Evolutionary conservation across 2,329 filamentous ascomycete species (phyloP).

Genomic region (Tolypocladium tropicale): DNA sequence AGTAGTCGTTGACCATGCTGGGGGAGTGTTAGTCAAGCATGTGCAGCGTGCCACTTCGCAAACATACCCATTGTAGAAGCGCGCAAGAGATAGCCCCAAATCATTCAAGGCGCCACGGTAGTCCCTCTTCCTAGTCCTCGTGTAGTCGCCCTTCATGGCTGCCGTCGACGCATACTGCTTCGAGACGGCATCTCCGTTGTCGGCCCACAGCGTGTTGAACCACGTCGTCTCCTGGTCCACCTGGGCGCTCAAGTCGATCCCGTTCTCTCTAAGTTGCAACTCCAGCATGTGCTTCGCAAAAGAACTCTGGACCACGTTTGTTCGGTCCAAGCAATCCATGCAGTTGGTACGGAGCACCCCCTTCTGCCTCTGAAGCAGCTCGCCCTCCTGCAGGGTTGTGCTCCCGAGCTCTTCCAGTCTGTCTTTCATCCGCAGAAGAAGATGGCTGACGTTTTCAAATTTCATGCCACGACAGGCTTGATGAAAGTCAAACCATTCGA

Average conservation of each 20-base stretch:
- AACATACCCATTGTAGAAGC: slow-evolving; percentile 56
- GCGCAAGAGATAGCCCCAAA: slow-evolving; percentile 75
- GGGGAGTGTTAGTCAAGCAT: slow-evolving; percentile 13
- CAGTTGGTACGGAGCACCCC: slow-evolving; percentile 91
- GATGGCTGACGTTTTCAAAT: slow-evolving; percentile 82
- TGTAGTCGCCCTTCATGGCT: slow-evolving; percentile 94
- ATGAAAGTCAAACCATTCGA: slow-evolving; percentile 98
- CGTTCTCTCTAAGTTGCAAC: slow-evolving; percentile 63
- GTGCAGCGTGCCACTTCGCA: background rate
- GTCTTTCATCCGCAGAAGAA: slow-evolving; percentile 60
- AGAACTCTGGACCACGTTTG: slow-evolving; percentile 90
- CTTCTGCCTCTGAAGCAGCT: slow-evolving; percentile 42
- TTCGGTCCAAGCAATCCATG: slow-evolving; percentile 96
- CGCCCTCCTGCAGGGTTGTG: slow-evolving; percentile 45
- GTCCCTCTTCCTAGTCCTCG: slow-evolving; percentile 79
- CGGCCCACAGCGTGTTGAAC: slow-evolving; percentile 96
- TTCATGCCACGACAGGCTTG: slow-evolving; percentile 89
- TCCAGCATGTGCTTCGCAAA: slow-evolving; percentile 79
- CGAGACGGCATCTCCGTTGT: slow-evolving; percentile 93
- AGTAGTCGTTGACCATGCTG: slow-evolving; percentile 97
- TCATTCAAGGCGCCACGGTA: slow-evolving; percentile 88
- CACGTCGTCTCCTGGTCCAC: slow-evolving; percentile 71
- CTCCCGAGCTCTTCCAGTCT: slow-evolving; percentile 64
- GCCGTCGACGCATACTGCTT: slow-evolving; percentile 94
- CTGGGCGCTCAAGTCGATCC: slow-evolving; percentile 65